Base-by-base conservation (phyloP, 129 eudicot genomes). In the Dittrichia graveolens region DNA sequence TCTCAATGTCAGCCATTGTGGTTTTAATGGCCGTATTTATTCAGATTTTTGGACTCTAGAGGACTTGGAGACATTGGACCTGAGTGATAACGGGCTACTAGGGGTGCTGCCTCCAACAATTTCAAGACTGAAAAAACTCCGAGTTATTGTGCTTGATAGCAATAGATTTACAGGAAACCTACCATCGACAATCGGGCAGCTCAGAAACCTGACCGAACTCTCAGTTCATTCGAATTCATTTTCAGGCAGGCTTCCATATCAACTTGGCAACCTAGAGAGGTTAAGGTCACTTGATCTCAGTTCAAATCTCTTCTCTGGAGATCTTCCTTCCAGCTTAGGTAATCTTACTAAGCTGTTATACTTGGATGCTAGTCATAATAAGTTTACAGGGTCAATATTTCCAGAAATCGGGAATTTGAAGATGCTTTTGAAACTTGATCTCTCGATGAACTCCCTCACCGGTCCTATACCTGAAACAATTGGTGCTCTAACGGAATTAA, bases 1-100 rank as follows among this genome's bases (percentile, higher is more conserved):
- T 61, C 95, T 93, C 5, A 93, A 87, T 59, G 67, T 93, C 75
- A 93, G 91, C 74, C 75, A 64, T 39, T 93, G 98, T 65, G 83
- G 85, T 5, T 72, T 90, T 14, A 81, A 83, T 10, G 98, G 98
- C 13, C 53, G 16, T 19, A 84, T 90, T 63, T 59, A 78, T 44
- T 79, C 87, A 3, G 83, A 79, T 65, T 67, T 93, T 6, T 93
- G 96, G 98, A 83, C 60, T 65, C 70, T 87, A 34, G 75, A 65
- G 19, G 65, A 80, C 41, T 73, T 93, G 71, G 91, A 87, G 73
- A 77, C 77, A 10, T 77, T 93, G 47, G 98, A 93, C 62, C 73
- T 93, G 48, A 87, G 95, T 78, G 76, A 61, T 61, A 93, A 93
- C 84, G 46, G 46, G 40, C 74, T 93, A 45, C 16, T 78, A 39